A percentile compares a stretch with the other conserved stretches of the same genome.
These are phyloP conservation scores for Saturnispora mendoncae DNA, from an alignment of 805 yeast genomes.

Conservation along the genomic window DNA sequence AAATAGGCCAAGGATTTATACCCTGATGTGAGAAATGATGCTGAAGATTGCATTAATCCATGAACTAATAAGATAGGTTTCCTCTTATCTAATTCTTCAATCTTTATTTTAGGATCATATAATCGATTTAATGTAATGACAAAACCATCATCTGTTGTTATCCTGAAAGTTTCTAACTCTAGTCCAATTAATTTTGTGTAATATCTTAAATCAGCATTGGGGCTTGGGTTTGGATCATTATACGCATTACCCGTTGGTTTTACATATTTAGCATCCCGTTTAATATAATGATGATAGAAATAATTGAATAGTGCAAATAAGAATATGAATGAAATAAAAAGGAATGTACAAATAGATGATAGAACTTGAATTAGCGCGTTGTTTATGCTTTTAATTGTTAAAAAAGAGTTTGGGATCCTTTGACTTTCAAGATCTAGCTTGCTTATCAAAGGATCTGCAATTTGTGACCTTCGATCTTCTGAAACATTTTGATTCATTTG, in stretches of 20 bases:
- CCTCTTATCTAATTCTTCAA: neutral
- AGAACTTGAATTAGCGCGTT: neutral
- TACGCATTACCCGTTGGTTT: slow-evolving; percentile 1
- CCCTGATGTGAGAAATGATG: slow-evolving; percentile 80
- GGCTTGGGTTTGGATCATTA: slow-evolving; percentile 9
- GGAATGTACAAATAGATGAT: slow-evolving; percentile 8
- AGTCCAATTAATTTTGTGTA: slow-evolving; percentile 58
- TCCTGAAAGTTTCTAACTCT: slow-evolving; percentile 46
- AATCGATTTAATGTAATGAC: slow-evolving; percentile 57
- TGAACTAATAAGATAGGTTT: slow-evolving; percentile 71
- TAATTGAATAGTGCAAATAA: slow-evolving; percentile 5
- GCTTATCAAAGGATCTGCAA: slow-evolving; percentile 1
- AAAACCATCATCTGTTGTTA: slow-evolving; percentile 76
- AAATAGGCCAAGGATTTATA: slow-evolving; percentile 63
- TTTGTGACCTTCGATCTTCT: neutral
- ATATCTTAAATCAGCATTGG: slow-evolving; percentile 41
- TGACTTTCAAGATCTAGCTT: slow-evolving; percentile 7
- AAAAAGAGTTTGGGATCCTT: neutral
- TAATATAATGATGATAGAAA: slow-evolving; percentile 3
- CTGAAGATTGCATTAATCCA: slow-evolving; percentile 82
- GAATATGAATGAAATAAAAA: slow-evolving; percentile 10
- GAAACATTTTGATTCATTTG: neutral
- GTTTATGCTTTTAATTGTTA: neutral
- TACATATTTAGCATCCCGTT: neutral
- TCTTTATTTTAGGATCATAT: slow-evolving; percentile 33